Evolutionary conservation across 331 rosid species (phyloP).

Genomic region (Malus hybrid): DNA sequence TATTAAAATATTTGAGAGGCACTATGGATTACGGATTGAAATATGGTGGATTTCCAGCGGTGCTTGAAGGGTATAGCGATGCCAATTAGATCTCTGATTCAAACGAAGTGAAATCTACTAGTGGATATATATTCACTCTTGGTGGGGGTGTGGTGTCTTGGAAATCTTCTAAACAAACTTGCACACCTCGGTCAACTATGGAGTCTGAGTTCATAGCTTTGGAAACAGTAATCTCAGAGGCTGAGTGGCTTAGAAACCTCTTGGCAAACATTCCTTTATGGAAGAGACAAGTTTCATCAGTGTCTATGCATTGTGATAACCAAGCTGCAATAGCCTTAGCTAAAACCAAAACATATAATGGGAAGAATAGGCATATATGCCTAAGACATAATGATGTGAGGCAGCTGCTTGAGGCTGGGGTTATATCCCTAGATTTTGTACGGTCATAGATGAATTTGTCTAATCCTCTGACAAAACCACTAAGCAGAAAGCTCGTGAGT

Average conservation of each 20-base stretch:
- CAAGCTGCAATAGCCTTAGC: neutral
- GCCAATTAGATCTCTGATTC: neutral
- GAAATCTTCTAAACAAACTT: neutral
- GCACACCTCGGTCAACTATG: neutral
- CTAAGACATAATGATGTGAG: neutral
- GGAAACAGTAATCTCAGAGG: neutral
- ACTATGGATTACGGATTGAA: neutral
- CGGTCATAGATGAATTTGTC: neutral
- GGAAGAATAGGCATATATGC: neutral
- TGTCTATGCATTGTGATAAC: neutral
- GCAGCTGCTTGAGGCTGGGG: neutral
- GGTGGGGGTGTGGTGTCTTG: neutral
- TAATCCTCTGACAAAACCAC: neutral
- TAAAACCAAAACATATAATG: neutral
- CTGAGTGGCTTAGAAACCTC: neutral
- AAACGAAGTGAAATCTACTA: neutral
- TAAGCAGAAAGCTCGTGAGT: neutral
- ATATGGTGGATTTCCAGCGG: neutral
- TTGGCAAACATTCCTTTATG: neutral
- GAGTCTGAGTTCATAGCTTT: neutral
- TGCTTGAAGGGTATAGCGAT: neutral
- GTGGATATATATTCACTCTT: neutral
- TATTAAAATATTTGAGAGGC: neutral
- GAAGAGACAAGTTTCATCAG: neutral
- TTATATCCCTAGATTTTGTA: neutral